These are phyloP conservation scores for Penicillium janthinellum DNA, from an alignment of 2,329 filamentous ascomycete species.

Conservation along the genomic window DNA sequence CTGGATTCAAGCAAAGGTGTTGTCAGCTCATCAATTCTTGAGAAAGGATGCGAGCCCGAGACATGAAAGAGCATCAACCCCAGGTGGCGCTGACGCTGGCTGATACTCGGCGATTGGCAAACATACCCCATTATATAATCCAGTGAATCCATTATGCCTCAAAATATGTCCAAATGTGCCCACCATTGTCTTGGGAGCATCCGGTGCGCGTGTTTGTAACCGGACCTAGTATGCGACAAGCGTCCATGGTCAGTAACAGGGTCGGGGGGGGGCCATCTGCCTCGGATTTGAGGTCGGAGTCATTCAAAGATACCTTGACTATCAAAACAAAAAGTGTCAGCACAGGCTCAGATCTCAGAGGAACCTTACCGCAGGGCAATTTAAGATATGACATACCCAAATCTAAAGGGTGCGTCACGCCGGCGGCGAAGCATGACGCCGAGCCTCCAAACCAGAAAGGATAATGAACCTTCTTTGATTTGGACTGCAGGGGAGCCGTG, in stretches of 20 bases:
- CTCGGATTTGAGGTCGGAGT: slow-evolving; percentile 9
- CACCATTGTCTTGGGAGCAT: slow-evolving; percentile 77
- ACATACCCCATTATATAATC: slow-evolving; percentile 79
- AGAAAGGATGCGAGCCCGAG: background rate
- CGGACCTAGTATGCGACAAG: slow-evolving; percentile 64
- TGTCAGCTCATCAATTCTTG: slow-evolving; percentile 3
- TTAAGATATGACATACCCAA: slow-evolving; percentile 62
- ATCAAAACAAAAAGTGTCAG: slow-evolving; percentile 26
- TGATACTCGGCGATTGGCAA: slow-evolving; percentile 2
- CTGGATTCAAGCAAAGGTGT: slow-evolving; percentile 36
- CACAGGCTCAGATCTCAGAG: background rate
- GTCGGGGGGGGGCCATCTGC: slow-evolving; percentile 4
- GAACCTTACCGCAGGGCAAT: background rate
- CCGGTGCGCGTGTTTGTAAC: slow-evolving; percentile 77
- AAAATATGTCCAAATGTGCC: slow-evolving; percentile 84
- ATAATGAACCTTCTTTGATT: slow-evolving; percentile 56
- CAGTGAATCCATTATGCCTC: slow-evolving; percentile 71
- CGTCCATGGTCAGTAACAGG: slow-evolving; percentile 14
- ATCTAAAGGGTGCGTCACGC: slow-evolving; percentile 91
- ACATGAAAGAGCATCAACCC: background rate
- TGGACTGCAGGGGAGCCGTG: slow-evolving; percentile 22
- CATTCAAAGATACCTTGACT: slow-evolving; percentile 56
- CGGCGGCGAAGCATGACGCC: slow-evolving; percentile 86
- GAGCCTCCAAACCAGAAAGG: slow-evolving; percentile 97
- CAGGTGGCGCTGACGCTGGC: background rate